phyloP scores from a whole-genome alignment of 129 eudicot species.

The Helichrysum umbraculigerum region DNA sequence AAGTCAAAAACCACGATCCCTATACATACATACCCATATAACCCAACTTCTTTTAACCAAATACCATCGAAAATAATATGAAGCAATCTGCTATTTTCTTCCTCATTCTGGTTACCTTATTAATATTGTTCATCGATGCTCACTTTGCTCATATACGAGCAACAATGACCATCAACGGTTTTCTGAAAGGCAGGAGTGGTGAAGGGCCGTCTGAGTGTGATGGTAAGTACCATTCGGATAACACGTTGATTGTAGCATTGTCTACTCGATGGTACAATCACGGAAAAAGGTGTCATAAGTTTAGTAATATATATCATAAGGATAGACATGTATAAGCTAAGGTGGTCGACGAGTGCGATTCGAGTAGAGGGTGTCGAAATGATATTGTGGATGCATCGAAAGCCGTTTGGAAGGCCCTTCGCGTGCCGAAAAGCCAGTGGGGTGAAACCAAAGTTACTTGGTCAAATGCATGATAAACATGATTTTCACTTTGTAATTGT shows the following conservation, averaged over 20 bases:
- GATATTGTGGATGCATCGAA: slow-evolving; percentile 50
- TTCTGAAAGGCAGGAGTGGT: slow-evolving; percentile 26
- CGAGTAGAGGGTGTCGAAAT: slow-evolving; percentile 39
- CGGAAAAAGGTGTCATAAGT: slow-evolving; percentile 22
- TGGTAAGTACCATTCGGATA: slow-evolving; percentile 18
- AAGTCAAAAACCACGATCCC: no score
- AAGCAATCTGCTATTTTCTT: background rate
- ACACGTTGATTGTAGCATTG: slow-evolving; percentile 26
- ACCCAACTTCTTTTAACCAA: no score
- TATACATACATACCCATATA: no score
- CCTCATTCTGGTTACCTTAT: background rate
- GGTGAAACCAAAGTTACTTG: slow-evolving; percentile 46
- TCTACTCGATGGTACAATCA: slow-evolving; percentile 28
- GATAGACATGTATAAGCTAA: slow-evolving; percentile 41
- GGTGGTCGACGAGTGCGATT: slow-evolving; percentile 62
- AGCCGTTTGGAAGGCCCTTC: slow-evolving; percentile 63
- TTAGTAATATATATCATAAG: slow-evolving; percentile 25
- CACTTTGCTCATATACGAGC: background rate
- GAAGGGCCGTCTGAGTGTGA: slow-evolving; percentile 30
- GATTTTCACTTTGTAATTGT: no score
- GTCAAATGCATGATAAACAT: slow-evolving; percentile 46
- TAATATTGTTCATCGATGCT: background rate
- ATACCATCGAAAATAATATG: background rate
- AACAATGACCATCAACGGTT: slow-evolving; percentile 24
- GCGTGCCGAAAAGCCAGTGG: slow-evolving; percentile 36